phyloP scores from a whole-genome alignment of 495 filamentous ascomycete genomes.

The Aspergillus egyptiacus region DNA sequence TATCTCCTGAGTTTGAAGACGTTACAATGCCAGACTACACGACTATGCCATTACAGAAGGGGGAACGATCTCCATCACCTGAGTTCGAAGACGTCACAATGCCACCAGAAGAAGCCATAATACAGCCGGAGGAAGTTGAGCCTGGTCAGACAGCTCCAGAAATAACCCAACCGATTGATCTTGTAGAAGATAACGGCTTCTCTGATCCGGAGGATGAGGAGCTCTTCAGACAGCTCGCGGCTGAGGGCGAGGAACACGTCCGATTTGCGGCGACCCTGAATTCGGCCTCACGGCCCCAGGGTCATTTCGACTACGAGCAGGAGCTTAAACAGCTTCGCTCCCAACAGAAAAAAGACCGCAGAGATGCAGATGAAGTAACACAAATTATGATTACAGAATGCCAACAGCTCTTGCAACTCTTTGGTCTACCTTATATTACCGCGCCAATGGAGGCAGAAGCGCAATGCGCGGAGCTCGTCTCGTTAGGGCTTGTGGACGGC shows the following conservation, averaged over 20 bases:
- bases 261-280: conserved; percentile 85
- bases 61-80: conserved; percentile 42
- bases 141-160: conserved; percentile 10
- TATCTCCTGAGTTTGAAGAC: conserved; percentile 6
- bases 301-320: conserved; percentile 70
- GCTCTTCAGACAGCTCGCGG: conserved; percentile 73
- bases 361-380: conserved; percentile 93
- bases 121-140: conserved; percentile 1
- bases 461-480: conserved; percentile 88
- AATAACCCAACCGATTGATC: conserved; percentile 20
- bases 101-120: background rate
- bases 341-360: conserved; percentile 93
- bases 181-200: conserved; percentile 50
- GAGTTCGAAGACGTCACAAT: conserved; percentile 47
- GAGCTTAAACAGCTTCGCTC: conserved; percentile 79
- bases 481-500: conserved; percentile 82
- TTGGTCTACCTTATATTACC: conserved; percentile 93
- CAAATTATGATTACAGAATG: conserved; percentile 93
- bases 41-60: no score
- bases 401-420: conserved; percentile 81
- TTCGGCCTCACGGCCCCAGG: conserved; percentile 51
- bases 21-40: background rate
- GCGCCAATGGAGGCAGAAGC: conserved; percentile 99
- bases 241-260: conserved; percentile 86
- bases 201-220: conserved; percentile 88